Evolutionary conservation across 2,329 filamentous ascomycete species (phyloP), one percentile per base, ranked within the genome.

Genomic region (Clarireedia hainanense): DNA sequence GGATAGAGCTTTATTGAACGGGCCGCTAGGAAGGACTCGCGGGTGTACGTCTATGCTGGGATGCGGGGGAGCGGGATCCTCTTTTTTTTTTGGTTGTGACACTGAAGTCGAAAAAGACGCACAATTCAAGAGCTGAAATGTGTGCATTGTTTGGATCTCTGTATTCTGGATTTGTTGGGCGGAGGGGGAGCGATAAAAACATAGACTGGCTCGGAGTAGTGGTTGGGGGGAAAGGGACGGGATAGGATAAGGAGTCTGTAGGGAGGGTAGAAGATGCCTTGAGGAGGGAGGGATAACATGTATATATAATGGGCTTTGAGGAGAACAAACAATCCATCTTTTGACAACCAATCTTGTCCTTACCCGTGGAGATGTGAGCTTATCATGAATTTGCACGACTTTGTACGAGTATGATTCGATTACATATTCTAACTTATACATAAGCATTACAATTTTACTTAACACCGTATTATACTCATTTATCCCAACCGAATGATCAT

Each of bases 81-180:
- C 30, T 47, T 47, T 17, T 7, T 34, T 52, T 30, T 49, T 49
- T 49, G 52, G 26, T 49, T 50, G 52, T 4, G 40, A 55, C 12
- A 20, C 27, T 17, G 47, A 56, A 57, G 54, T 50, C 55, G 52
- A 55, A 54, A 52, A 40, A 57, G 39, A 63, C 60, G 60, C 58
- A 61, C 62, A 57, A 62, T 63, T 66, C 64, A 67, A 66, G 65
- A 58, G 65, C 64, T 65, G 64, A 66, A 62, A 55, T 60, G 61
- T 63, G 58, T 64, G 60, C 60, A 47, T 60, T 47, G 34, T 57
- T 57, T 56, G 52, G 56, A 51, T 50, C 30, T 43, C 34, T 36
- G 52, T 9, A 42, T 52, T 46, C 30, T 47, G 55, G 42, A 24
- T 46, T 46, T 46, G 42, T 23, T 46, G 20, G 20, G 12, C 10